Base-by-base conservation (phyloP, 805 yeast genomes). In the Kodamaea leandrae region DNA sequence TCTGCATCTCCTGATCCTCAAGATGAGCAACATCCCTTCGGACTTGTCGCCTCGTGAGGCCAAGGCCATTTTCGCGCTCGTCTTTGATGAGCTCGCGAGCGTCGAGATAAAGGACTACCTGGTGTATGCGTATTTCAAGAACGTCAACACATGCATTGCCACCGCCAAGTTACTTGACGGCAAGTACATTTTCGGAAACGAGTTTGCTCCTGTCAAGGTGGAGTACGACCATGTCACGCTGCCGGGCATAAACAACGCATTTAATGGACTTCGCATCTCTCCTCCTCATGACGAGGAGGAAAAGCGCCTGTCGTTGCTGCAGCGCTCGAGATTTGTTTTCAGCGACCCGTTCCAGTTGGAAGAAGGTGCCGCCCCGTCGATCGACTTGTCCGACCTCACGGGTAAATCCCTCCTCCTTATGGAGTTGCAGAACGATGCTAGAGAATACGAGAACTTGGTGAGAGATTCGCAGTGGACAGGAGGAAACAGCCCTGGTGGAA, bases 11-110 rank as follows among this genome's bases (percentile, higher is more conserved):
- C 16, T 32, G 14, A 27, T 34, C 15, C 30, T 53, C 36, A 53
- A 60, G 9, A 49, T 80, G 33, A 70, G 65, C 49, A 82, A 82
- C 53, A 54, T 82, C 9, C 93, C 95, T 6, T 50, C 61, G 3
- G 88, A 85, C 60, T 65, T 84, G 20, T 60, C 85, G 2, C 49
- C 71, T 25, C 74, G 93, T 57, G 95, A 85, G 58, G 81, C 86
- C 2, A 68, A 75, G 36, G 68, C 82, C 12, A 71, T 85, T 6
- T 85, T 85, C 56, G 75, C 91, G 4, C 63, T 85, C 41, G 85
- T 86, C n/a, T 63, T 70, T 46, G 87, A 82, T 50, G 82, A 69
- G 45, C 54, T 82, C 35, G 48, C 72, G 25, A 70, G 63, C 43
- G 63, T 79, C 29, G 83, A 78, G 41, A 49, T 78, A 27, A 53